Conservation (phyloP, 345 rosid genomes). For the Ceriops tagal region DNA sequence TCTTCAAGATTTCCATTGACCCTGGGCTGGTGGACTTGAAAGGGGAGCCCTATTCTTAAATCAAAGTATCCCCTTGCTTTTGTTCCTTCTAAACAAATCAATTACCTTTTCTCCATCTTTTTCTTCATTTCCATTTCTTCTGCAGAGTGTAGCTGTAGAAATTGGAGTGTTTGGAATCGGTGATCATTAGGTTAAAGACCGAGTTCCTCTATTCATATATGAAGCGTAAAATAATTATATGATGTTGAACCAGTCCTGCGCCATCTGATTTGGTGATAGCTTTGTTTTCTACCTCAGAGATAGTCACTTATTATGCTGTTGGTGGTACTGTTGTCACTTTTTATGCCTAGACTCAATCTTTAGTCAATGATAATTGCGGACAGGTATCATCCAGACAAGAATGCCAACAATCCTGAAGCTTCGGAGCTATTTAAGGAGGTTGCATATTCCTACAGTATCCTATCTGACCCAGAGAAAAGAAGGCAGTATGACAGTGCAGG, state of each 20-base stretch:
- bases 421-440: constrained; percentile 95
- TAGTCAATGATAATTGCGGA: constrained; percentile 8
- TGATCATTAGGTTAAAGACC: background rate
- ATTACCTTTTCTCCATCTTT: background rate
- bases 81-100: background rate
- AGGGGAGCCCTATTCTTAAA: background rate
- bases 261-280: background rate
- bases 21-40: background rate
- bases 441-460: constrained; percentile 94
- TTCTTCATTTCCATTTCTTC: background rate
- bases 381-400: constrained; percentile 99
- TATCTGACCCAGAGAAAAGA: constrained; percentile 97
- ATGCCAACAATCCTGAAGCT: constrained; percentile 91
- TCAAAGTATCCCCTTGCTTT: background rate
- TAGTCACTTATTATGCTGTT: background rate
- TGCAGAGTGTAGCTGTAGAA: background rate
- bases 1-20: too few relatives aligned
- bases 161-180: background rate
- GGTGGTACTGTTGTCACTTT: background rate
- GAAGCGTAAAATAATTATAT: background rate
- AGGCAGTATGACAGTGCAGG: constrained; percentile 95
- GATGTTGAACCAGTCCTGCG: background rate
- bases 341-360: background rate
- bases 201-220: background rate
- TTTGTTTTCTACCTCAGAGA: background rate